A percentile compares a stretch with the other conserved stretches of the same genome.
These are phyloP conservation scores for Cavenderia fasciculata DNA, from an alignment of 78 protist genomes.

Conservation along the genomic window DNA sequence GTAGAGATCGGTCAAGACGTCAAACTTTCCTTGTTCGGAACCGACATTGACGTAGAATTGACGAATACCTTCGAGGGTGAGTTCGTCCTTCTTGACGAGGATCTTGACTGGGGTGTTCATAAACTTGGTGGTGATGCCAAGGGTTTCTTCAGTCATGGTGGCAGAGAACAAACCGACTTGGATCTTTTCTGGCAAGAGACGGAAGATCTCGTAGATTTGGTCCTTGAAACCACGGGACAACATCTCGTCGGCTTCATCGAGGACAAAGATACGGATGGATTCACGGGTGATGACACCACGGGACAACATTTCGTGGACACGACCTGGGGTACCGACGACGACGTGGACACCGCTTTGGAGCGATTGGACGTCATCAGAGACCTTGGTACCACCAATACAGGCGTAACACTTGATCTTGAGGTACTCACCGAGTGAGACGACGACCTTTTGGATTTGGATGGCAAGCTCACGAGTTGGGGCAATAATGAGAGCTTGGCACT, in stretches of 20 bases:
- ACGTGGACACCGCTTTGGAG: constrained; percentile 95
- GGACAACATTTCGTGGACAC: constrained; percentile 98
- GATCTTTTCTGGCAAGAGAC: constrained; percentile 89
- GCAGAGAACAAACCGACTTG: constrained; percentile 99
- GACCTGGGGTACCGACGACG: constrained; percentile 99
- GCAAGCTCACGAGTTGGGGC: constrained; percentile 99
- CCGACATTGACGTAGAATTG: constrained; percentile 98
- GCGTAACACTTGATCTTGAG: constrained; percentile 91
- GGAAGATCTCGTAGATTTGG: constrained; percentile 99
- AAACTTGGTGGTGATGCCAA: constrained; percentile 97
- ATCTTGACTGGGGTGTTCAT: constrained; percentile 98
- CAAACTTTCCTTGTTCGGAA: constrained; percentile 97
- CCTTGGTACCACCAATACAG: constrained; percentile 98
- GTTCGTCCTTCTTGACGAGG: constrained; percentile 99
- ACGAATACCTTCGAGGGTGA: constrained; percentile 99
- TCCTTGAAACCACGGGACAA: constrained; percentile 99
- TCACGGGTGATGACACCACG: constrained; percentile 91
- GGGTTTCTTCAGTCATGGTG: constrained; percentile 98
- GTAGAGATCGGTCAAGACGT: constrained; percentile 99
- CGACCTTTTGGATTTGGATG: constrained; percentile 96
- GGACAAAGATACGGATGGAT: constrained; percentile 90
- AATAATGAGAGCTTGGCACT: constrained; percentile 96
- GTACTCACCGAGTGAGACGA: constrained; percentile 94
- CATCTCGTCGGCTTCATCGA: constrained; percentile 99
- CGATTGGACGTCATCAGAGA: constrained; percentile 92